These are phyloP conservation scores for Cryptosporidium muris DNA, from an alignment of 169 alveolate species.

Conservation along the genomic window DNA sequence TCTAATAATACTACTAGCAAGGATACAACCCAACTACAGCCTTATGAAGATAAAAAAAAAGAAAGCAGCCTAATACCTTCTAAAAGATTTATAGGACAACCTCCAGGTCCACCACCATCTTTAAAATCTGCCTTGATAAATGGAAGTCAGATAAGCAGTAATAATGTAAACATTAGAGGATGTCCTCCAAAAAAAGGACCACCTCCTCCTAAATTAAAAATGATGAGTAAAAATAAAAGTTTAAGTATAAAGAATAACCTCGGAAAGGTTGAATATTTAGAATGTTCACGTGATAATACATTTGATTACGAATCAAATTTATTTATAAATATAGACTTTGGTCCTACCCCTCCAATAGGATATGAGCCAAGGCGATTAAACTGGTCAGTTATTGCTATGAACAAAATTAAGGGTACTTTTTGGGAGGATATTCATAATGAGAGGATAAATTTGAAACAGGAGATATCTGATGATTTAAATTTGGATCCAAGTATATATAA, in stretches of 20 bases:
- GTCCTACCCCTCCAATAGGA: conserved; percentile 69
- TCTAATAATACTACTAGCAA: too few species aligned
- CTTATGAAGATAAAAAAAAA: not conserved
- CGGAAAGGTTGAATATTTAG: conserved; percentile 5
- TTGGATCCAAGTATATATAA: not conserved
- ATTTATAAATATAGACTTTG: conserved; percentile 26
- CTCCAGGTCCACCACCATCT: conserved; percentile 71
- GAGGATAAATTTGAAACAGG: too few species aligned
- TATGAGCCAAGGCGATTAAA: conserved; percentile 59
- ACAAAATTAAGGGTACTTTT: conserved; percentile 50
- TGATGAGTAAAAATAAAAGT: conserved; percentile 5
- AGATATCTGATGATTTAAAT: not conserved
- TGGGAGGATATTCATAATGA: conserved; percentile 65
- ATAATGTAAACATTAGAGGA: not conserved
- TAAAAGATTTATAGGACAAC: conserved; percentile 21
- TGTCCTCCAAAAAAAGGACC: conserved; percentile 41
- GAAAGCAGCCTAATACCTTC: not conserved
- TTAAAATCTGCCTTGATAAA: not conserved
- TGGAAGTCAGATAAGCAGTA: not conserved
- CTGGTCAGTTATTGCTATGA: conserved; percentile 70
- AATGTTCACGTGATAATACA: not conserved
- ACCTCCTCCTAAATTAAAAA: conserved; percentile 49
- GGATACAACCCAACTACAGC: not conserved
- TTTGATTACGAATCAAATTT: not conserved
- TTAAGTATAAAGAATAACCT: not conserved